These are phyloP conservation scores for Gynostemma pentaphyllum DNA, from an alignment of 306 rosid genomes.

Conservation along the genomic window DNA sequence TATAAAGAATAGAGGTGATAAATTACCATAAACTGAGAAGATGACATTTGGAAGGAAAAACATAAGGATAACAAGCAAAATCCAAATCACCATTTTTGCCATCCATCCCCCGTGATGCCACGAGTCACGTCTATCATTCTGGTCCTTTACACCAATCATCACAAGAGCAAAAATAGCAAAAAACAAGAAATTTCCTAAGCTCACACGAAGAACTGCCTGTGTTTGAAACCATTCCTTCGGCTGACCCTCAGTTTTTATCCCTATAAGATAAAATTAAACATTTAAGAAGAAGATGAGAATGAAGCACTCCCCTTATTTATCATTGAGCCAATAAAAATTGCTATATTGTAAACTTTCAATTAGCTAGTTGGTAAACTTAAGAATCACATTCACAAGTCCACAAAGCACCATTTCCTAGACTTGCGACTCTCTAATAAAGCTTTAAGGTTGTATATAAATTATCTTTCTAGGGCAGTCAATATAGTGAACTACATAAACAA, in stretches of 20 bases:
- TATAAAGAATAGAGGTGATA: conserved; percentile 1
- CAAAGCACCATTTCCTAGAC: not conserved
- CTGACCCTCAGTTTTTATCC: conserved; percentile 51
- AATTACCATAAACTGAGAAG: conserved; percentile 54
- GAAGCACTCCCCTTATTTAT: not conserved
- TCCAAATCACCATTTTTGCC: conserved; percentile 65
- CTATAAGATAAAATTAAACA: conserved; percentile 19
- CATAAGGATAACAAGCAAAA: conserved; percentile 61
- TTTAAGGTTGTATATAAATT: not conserved
- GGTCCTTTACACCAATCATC: conserved; percentile 94
- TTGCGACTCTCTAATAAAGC: not conserved
- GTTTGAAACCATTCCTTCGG: conserved; percentile 73
- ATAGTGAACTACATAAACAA: not conserved
- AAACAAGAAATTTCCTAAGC: conserved; percentile 87
- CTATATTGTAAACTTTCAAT: too few species aligned
- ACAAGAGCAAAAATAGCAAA: conserved; percentile 59
- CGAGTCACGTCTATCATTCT: conserved; percentile 80
- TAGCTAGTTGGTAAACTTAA: too few species aligned
- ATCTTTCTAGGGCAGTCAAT: too few species aligned
- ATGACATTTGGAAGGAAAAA: conserved; percentile 70
- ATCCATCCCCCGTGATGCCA: conserved; percentile 99
- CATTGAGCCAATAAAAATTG: not conserved
- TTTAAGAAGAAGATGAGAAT: not conserved
- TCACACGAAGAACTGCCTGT: conserved; percentile 89
- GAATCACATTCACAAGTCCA: not conserved